Base-by-base conservation (phyloP, 352 stramenopile genomes). In the Poterioochromonas sp. region DNA sequence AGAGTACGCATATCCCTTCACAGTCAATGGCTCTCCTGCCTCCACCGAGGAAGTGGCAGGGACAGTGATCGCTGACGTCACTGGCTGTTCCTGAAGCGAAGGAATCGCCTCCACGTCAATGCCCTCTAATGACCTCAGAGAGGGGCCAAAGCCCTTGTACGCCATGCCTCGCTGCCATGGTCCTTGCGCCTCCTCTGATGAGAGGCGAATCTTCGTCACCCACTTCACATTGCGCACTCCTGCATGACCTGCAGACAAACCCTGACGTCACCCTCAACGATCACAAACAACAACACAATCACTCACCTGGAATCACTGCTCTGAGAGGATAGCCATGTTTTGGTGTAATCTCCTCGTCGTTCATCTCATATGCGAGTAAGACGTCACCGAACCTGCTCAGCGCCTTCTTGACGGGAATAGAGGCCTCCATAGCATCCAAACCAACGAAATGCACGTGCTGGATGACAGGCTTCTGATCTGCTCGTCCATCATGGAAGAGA, bases 291-390 rank as follows among this genome's bases (percentile, higher is more conserved):
- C n/a, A n/a, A n/a, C n/a, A n/a, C n/a, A n/a, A n/a, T n/a, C n/a
- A n/a, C n/a, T n/a, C n/a, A n/a, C n/a, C 95, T 3, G 95, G 96
- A 8, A 98, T 92, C 58, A 99, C 95, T 32, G 95, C 85, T 29
- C 96, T 91, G 35, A 99, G 76, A 18, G 96, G 96, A 82, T 90
- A 98, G 8, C 96, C 95, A 81, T 99, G 96, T 83, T 99, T 95
- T 12, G 78, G 43, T 12, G 82, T 83, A 1, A 95, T 81, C 0
- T 81, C 79, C 76, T 92, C 83, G 20, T 86, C 96, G 82, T 99
- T 99, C 94, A 99, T 98, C 87, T 98, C 93, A 78, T 97, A 99
- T 1, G 93, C 94, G n/a, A 99, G 81, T 69, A 99, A 84, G 8
- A 97, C 92, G 78, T 99, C 96, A 37, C 95, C 95, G 65, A 92